Evolutionary conservation across 495 filamentous ascomycete species (phyloP).

Genomic region (Clavariopsis aquatica): DNA sequence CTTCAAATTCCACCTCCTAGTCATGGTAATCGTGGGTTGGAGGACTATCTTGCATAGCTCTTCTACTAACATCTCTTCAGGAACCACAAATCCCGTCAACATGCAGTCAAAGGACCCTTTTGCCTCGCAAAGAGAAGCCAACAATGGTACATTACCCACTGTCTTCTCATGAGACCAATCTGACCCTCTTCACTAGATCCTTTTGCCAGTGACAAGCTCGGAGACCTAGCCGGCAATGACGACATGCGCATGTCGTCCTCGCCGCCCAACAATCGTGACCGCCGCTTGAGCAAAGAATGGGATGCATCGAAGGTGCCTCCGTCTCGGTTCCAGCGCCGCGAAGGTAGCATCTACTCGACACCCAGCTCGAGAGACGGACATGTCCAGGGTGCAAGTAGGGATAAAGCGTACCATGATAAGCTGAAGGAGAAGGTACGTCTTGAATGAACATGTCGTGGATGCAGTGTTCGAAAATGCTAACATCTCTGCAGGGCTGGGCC

Average conservation of each 20-base stretch:
- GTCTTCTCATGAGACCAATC: neutral
- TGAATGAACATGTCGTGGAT: neutral
- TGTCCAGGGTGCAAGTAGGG: constrained; percentile 42
- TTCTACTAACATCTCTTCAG: constrained; percentile 7
- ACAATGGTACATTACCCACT: constrained; percentile 5
- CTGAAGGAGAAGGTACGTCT: constrained; percentile 45
- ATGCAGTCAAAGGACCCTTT: constrained; percentile 26
- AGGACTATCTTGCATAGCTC: neutral
- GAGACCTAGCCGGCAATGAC: constrained; percentile 32
- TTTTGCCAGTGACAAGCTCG: constrained; percentile 37
- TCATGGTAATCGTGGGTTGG: too few relatives aligned
- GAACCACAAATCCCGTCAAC: constrained; percentile 16
- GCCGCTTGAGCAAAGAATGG: constrained; percentile 47
- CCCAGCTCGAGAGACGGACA: constrained; percentile 60
- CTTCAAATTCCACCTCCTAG: too few relatives aligned
- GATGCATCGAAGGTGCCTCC: constrained; percentile 63
- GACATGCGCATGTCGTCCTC: constrained; percentile 33
- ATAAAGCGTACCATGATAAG: constrained; percentile 44
- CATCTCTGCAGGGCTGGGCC: neutral
- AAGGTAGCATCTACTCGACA: constrained; percentile 64
- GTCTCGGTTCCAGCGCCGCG: constrained; percentile 62
- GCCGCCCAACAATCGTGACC: constrained; percentile 14
- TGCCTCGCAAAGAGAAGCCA: constrained; percentile 19
- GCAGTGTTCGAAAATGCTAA: neutral
- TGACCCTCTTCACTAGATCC: constrained; percentile 32